These are phyloP conservation scores for Cytospora schulzeri DNA, from an alignment of 2,329 filamentous ascomycete genomes.

Conservation along the genomic window DNA sequence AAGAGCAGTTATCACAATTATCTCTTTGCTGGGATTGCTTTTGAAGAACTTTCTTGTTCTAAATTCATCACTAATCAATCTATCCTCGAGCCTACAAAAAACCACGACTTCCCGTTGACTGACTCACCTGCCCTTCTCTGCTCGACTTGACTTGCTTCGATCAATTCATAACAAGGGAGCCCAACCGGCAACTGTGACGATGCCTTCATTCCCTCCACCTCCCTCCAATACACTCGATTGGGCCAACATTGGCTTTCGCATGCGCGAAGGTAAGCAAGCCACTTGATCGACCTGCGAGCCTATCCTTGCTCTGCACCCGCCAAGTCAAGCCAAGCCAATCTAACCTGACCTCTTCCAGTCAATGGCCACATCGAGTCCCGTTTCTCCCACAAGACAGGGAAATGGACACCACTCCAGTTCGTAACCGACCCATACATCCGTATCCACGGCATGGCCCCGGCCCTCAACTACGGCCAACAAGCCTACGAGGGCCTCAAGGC, in stretches of 20 bases:
- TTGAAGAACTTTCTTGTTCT: not conserved
- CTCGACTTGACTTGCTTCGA: too few relatives aligned
- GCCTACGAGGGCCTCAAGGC: slow-evolving; percentile 98
- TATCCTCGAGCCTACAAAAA: not conserved
- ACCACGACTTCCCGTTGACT: not conserved
- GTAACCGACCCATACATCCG: slow-evolving; percentile 81
- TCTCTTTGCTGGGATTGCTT: too few relatives aligned
- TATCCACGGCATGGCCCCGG: slow-evolving; percentile 93
- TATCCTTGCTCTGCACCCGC: not conserved
- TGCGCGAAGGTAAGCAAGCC: slow-evolving; percentile 77
- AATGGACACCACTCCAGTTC: slow-evolving; percentile 80
- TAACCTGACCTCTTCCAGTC: slow-evolving; percentile 53
- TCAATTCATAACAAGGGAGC: not conserved
- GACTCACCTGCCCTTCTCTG: not conserved
- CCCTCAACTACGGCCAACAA: slow-evolving; percentile 95
- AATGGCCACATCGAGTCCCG: slow-evolving; percentile 92
- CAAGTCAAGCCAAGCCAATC: not conserved
- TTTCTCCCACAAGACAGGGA: slow-evolving; percentile 71
- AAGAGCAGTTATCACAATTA: too few relatives aligned
- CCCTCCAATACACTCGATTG: slow-evolving; percentile 87
- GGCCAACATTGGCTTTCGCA: slow-evolving; percentile 88
- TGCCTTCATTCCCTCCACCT: slow-evolving; percentile 71
- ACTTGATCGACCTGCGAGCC: not conserved
- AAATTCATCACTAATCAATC: not conserved
- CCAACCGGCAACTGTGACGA: slow-evolving; percentile 33